These are phyloP conservation scores for Suhomyces terraborum DNA, from an alignment of 1,139 yeast genomes.

Conservation along the genomic window DNA sequence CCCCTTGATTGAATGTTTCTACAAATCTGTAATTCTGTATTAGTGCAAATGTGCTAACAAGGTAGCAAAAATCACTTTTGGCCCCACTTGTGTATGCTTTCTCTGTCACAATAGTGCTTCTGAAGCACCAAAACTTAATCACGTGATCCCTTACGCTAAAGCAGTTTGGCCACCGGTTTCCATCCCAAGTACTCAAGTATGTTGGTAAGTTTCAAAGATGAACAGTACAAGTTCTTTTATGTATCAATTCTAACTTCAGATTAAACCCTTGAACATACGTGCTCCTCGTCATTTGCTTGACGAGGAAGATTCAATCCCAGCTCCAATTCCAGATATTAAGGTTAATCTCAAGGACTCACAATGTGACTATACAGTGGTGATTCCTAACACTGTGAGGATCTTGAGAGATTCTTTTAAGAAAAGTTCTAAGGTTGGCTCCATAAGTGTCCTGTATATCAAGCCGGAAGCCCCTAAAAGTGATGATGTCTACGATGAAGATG, in stretches of 20 bases:
- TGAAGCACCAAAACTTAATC: neutral
- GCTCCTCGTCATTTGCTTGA: slow-evolving; percentile 56
- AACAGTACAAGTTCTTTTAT: neutral
- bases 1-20: no score
- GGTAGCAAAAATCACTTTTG: no score
- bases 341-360: slow-evolving; percentile 8
- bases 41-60: no score
- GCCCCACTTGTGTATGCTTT: no score
- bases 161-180: slow-evolving; percentile 3
- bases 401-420: slow-evolving; percentile 25
- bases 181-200: neutral
- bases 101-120: no score
- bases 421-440: slow-evolving; percentile 23
- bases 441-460: slow-evolving; percentile 25
- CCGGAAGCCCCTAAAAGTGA: slow-evolving; percentile 15
- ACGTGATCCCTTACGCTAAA: slow-evolving; percentile 2
- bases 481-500: slow-evolving; percentile 55
- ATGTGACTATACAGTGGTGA: slow-evolving; percentile 24
- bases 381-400: slow-evolving; percentile 33
- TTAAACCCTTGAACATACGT: slow-evolving; percentile 56
- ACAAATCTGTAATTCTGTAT: no score
- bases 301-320: slow-evolving; percentile 36
- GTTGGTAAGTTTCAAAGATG: slow-evolving; percentile 8
- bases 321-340: slow-evolving; percentile 20
- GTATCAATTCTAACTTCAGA: slow-evolving; percentile 28